Conservation (phyloP, 192 early-diverging fungal species). For the Podila minutissima region DNA sequence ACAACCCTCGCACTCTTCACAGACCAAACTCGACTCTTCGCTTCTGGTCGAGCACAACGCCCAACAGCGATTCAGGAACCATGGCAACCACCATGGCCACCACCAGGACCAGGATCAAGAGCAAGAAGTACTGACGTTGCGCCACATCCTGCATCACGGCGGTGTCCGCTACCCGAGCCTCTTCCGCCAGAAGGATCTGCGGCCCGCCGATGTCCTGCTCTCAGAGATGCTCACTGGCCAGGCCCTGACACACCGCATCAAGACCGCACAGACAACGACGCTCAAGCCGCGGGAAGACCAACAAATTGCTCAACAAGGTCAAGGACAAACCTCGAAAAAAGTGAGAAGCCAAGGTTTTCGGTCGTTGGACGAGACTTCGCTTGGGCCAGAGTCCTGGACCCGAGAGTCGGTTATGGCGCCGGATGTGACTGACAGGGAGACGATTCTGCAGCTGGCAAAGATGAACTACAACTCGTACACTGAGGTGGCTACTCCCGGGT, state of each 20-base stretch:
- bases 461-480: constrained; percentile 92
- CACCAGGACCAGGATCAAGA: neutral
- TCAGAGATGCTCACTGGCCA: constrained; percentile 22
- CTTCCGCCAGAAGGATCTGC: constrained; percentile 40
- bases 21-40: neutral
- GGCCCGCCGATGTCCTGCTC: neutral
- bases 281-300: constrained; percentile 6
- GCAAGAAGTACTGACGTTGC: constrained; percentile 25
- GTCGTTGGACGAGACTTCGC: constrained; percentile 10
- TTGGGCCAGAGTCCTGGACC: constrained; percentile 39
- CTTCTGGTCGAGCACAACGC: neutral
- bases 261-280: neutral
- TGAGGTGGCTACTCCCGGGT: constrained; percentile 66
- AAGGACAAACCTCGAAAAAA: constrained; percentile 11
- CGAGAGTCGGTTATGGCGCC: constrained; percentile 57
- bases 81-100: neutral
- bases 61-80: neutral
- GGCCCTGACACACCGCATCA: constrained; percentile 25
- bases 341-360: constrained; percentile 34
- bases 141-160: constrained; percentile 54
- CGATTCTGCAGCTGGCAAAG: constrained; percentile 76
- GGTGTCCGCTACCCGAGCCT: constrained; percentile 33
- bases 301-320: constrained; percentile 1
- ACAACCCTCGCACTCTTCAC: neutral
- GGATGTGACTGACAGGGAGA: constrained; percentile 75